Conservation (phyloP, 176 grass and related monocot species). For the Ensete glaucum region DNA sequence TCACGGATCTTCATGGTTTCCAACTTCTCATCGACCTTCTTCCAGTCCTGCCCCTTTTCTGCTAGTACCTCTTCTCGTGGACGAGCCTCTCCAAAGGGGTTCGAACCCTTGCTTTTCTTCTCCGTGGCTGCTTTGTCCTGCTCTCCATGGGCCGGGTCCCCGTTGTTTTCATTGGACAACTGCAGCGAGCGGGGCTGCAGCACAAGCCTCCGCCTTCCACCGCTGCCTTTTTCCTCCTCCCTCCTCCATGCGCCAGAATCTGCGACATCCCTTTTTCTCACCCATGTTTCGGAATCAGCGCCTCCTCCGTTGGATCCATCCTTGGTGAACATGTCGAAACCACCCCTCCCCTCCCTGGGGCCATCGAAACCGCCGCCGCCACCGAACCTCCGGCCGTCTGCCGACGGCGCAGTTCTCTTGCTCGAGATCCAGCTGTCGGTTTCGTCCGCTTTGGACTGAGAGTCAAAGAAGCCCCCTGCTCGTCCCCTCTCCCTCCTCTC, state of each 20-base stretch:
- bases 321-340: constrained; percentile 23
- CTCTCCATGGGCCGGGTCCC: neutral
- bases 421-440: constrained; percentile 29
- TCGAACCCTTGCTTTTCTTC: neutral
- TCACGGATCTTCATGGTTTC: constrained; percentile 37
- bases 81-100: constrained; percentile 4
- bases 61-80: constrained; percentile 8
- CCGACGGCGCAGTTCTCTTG: constrained; percentile 24
- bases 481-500: constrained; percentile 11
- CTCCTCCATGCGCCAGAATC: constrained; percentile 44
- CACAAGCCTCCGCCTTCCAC: constrained; percentile 33
- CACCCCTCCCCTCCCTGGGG: neutral
- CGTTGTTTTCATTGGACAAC: constrained; percentile 13
- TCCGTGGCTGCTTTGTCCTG: neutral
- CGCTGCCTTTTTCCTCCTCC: constrained; percentile 23
- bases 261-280: neutral
- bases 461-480: constrained; percentile 1
- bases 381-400: constrained; percentile 12
- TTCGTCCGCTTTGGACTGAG: constrained; percentile 38
- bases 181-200: constrained; percentile 48
- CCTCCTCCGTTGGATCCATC: constrained; percentile 23
- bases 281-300: constrained; percentile 40
- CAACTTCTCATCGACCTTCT: constrained; percentile 20
- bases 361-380: neutral
- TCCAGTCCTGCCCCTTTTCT: neutral